A percentile compares a stretch with the other conserved stretches of the same genome.
Evolutionary conservation across 2,329 filamentous ascomycete genomes (phyloP).

Genomic region (Venturia oleaginea): DNA sequence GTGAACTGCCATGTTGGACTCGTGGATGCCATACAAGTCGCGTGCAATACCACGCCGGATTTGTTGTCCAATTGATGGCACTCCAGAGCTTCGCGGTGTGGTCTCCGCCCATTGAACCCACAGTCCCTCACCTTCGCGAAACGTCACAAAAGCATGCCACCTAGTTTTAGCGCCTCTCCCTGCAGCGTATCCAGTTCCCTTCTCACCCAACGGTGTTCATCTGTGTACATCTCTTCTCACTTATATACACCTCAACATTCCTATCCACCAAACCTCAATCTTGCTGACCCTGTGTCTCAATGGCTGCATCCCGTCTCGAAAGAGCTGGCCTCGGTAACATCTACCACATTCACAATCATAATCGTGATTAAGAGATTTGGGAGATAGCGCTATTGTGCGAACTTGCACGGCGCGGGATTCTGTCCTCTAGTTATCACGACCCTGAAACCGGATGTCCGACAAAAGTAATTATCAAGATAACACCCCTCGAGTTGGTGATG

Average conservation of each 20-base stretch:
- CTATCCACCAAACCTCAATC: not conserved
- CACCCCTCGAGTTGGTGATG: too few relatives aligned
- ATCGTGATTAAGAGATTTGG: not conserved
- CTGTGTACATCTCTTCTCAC: too few relatives aligned
- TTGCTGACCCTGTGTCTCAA: not conserved
- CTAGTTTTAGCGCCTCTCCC: not conserved
- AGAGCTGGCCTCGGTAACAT: not conserved
- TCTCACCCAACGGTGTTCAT: too few relatives aligned
- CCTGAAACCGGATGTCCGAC: not conserved
- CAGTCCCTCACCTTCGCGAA: not conserved
- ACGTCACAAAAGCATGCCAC: not conserved
- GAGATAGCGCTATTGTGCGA: not conserved
- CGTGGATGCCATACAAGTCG: not conserved
- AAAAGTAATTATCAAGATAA: not conserved
- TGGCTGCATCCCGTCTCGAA: not conserved
- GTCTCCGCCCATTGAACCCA: not conserved
- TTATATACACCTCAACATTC: too few relatives aligned
- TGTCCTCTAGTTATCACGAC: not conserved
- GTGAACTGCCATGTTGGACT: not conserved
- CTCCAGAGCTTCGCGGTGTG: not conserved
- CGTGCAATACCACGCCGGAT: not conserved
- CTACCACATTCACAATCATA: not conserved
- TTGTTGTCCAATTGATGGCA: not conserved
- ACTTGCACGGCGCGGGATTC: not conserved
- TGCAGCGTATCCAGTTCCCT: not conserved